Evolutionary conservation across 2,329 filamentous ascomycete genomes (phyloP).

Genomic region (Ceratocystiopsis minuta): DNA sequence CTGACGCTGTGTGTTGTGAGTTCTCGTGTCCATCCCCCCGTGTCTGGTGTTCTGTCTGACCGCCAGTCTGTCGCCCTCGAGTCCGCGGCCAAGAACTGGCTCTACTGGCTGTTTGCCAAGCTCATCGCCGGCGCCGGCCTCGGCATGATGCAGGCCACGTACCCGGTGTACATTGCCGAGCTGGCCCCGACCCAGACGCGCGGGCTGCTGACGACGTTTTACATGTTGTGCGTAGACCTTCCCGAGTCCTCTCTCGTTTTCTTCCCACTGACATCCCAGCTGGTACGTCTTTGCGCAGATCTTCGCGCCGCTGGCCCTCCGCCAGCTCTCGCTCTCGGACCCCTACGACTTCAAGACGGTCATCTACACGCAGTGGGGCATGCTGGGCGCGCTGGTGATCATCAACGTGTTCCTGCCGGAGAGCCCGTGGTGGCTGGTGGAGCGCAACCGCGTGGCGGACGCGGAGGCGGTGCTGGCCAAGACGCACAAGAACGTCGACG

Average conservation of each 20-base stretch:
- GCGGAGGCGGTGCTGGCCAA: background rate
- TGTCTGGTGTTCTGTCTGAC: no score
- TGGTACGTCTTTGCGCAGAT: constrained; percentile 1
- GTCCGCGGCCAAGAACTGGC: background rate
- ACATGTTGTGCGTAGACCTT: background rate
- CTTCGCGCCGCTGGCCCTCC: background rate
- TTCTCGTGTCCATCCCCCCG: background rate
- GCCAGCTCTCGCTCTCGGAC: background rate
- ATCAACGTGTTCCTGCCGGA: background rate
- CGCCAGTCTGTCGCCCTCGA: background rate
- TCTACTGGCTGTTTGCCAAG: constrained; percentile 2
- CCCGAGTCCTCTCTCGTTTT: no score
- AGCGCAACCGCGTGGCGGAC: background rate
- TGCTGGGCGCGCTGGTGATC: background rate
- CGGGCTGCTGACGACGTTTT: background rate
- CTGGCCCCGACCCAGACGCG: background rate
- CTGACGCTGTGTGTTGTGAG: background rate
- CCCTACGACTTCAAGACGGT: constrained; percentile 1
- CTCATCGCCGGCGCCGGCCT: constrained; percentile 1
- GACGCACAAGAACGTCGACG: background rate
- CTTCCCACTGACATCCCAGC: background rate
- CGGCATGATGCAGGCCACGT: constrained; percentile 2
- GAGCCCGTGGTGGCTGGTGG: background rate
- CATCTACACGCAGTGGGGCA: constrained; percentile 1
- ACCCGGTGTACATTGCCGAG: constrained; percentile 1